Conservation (phyloP, 768 basidiomycete species). For the Amanita inopinata region DNA sequence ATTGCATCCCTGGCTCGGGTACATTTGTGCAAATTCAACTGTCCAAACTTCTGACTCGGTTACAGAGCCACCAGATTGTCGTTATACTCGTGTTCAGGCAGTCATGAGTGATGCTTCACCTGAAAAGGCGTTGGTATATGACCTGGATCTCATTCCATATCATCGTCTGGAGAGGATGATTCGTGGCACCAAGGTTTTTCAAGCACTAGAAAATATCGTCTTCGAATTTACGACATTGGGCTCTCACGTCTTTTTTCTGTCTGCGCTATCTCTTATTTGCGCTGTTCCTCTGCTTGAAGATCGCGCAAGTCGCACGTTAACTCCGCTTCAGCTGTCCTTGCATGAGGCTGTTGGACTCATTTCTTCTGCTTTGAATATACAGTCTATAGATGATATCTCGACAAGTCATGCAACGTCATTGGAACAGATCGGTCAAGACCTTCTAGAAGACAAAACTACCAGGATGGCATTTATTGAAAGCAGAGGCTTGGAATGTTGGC, state of each 20-base stretch:
- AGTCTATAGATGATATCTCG: conserved; percentile 4
- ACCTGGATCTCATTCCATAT: conserved; percentile 2
- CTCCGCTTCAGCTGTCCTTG: background rate
- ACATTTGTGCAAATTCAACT: background rate
- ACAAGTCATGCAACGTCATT: conserved; percentile 1
- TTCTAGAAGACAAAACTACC: background rate
- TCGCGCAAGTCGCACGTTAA: background rate
- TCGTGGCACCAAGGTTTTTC: background rate
- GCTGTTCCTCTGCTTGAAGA: conserved; percentile 3
- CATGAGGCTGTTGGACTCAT: background rate
- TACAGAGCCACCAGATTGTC: background rate
- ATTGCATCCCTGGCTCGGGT: background rate
- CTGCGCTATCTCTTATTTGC: background rate
- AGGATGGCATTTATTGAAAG: background rate
- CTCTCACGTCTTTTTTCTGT: background rate
- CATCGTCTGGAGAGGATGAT: background rate
- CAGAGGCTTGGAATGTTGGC: conserved; percentile 21
- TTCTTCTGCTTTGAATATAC: background rate
- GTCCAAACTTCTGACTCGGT: background rate
- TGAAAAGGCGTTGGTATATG: background rate
- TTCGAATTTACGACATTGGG: conserved; percentile 8
- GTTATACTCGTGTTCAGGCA: background rate
- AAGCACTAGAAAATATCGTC: background rate
- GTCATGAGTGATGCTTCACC: background rate
- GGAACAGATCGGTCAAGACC: conserved; percentile 1